These are phyloP conservation scores for Arctium minus DNA, from an alignment of 129 eudicot species.

Conservation along the genomic window DNA sequence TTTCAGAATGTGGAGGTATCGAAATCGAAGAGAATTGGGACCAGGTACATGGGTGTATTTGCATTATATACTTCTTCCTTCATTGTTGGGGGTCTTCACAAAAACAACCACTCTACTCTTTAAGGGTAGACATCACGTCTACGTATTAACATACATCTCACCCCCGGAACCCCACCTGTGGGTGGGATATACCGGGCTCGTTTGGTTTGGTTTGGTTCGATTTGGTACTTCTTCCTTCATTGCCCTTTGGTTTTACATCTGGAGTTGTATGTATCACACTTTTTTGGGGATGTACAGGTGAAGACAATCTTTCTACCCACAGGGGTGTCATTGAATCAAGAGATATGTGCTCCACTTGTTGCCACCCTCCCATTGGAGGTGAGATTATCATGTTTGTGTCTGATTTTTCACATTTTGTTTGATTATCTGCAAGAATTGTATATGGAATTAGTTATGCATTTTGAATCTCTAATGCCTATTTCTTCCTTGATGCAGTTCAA, in stretches of 20 bases:
- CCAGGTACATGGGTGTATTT: constrained; percentile 46
- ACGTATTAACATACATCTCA: too few relatives aligned
- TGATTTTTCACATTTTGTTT: neutral
- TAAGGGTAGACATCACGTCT: too few relatives aligned
- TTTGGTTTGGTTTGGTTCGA: too few relatives aligned
- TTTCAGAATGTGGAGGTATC: constrained; percentile 97
- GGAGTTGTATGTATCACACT: neutral
- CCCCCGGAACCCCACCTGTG: too few relatives aligned
- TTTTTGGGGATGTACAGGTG: constrained; percentile 47
- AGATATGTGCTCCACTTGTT: constrained; percentile 88
- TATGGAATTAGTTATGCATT: neutral
- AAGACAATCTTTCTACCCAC: constrained; percentile 82
- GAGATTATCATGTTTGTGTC: constrained; percentile 2
- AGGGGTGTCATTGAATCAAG: constrained; percentile 69
- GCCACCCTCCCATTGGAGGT: constrained; percentile 99
- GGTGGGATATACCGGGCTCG: too few relatives aligned
- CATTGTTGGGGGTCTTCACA: too few relatives aligned
- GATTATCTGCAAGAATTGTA: neutral
- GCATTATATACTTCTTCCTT: neutral
- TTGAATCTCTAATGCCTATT: neutral
- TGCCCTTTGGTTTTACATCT: neutral
- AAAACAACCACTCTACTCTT: too few relatives aligned
- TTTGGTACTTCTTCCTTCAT: neutral
- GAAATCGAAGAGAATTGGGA: constrained; percentile 99
- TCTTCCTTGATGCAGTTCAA: constrained; percentile 49